Evolutionary conservation across 495 filamentous ascomycete species (phyloP), one percentile per base, ranked within the genome.

Genomic region (Apiosordaria backusii): DNA sequence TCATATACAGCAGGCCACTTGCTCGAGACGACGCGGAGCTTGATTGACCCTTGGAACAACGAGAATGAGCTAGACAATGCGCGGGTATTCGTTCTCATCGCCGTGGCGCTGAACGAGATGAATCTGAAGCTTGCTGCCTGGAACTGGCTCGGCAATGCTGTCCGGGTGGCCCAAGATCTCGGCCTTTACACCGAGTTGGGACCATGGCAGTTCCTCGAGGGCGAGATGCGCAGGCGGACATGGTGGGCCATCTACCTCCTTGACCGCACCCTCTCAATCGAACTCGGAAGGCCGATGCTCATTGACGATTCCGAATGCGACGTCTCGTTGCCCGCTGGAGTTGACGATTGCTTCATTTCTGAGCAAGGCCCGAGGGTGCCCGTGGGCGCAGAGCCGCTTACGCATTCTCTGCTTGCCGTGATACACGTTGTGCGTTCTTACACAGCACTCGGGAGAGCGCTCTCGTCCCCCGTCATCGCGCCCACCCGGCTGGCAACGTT

Each of bases 171-270:
- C 0, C 95, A 97, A 78, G 92, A 96, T 73, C 86, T 97, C 65
- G 94, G 93, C 4, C 79, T 99, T 25, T 88, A 98, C 70, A 81
- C 85, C 24, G 92, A 97, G 67, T 85, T 84, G 18, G 90, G 87
- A 1, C 84, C 89, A 7, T 90, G 88, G 87, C 81, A 88, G 13
- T 79, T 88, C 15, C 78, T 96, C 18, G 95, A 98, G 75, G 86
- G 83, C n/a, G 96, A 97, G 72, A 93, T 92, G 88, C 84, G 93
- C 61, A 84, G 90, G 63, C 85, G 95, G 59, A 86, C 96, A 15
- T 99, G 95, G 95, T 99, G 95, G 95, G 86, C 90, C 35, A 86
- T 97, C 66, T 98, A 97, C 76, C 86, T 89, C 57, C 92, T 92
- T 80, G 95, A 99, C 79, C 86, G 95, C 62, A 79, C 90, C 52